Percentiles rank a stretch among this genome's conserved stretches.
Evolutionary conservation across 164 flowering plant species (phyloP).

Genomic region (Annona cherimola): DNA sequence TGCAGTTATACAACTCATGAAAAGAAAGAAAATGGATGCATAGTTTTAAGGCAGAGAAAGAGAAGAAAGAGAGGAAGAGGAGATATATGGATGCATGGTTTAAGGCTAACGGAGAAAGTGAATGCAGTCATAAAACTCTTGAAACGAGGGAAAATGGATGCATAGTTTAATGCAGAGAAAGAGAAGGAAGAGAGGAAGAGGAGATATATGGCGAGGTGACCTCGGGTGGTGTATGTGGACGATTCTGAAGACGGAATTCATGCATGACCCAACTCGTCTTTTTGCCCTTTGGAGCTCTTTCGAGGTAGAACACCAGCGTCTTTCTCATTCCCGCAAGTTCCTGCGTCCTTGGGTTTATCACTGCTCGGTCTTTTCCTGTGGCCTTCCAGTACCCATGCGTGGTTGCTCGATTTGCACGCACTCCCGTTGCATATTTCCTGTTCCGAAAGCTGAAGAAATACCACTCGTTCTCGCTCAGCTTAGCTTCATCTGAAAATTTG

Average conservation of each 20-base stretch:
- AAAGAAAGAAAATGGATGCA: too few relatives aligned
- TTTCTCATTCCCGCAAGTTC: conserved; percentile 71
- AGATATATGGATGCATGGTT: too few relatives aligned
- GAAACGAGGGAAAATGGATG: too few relatives aligned
- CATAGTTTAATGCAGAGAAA: too few relatives aligned
- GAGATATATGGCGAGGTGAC: conserved; percentile 15
- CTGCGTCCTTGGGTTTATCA: conserved; percentile 38
- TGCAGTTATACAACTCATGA: too few relatives aligned
- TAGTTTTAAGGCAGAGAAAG: too few relatives aligned
- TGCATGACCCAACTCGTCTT: conserved; percentile 94
- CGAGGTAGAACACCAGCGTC: conserved; percentile 69
- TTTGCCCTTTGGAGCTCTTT: conserved; percentile 74
- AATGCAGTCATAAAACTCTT: too few relatives aligned
- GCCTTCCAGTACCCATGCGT: conserved; percentile 80
- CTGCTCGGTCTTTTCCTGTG: conserved; percentile 72
- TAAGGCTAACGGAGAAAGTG: too few relatives aligned
- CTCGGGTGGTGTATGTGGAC: conserved; percentile 65
- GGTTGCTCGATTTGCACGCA: conserved; percentile 69
- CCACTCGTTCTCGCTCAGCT: conserved; percentile 73
- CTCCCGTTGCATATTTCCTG: conserved; percentile 73
- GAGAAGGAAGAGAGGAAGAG: too few relatives aligned
- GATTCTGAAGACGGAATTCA: conserved; percentile 74
- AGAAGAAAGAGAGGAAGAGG: too few relatives aligned
- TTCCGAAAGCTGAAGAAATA: conserved; percentile 92
- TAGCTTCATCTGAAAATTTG: conserved; percentile 49